A percentile compares a stretch with the other conserved stretches of the same genome.
Evolutionary conservation across 2,329 filamentous ascomycete genomes (phyloP).

Genomic region (Moelleriella libera): DNA sequence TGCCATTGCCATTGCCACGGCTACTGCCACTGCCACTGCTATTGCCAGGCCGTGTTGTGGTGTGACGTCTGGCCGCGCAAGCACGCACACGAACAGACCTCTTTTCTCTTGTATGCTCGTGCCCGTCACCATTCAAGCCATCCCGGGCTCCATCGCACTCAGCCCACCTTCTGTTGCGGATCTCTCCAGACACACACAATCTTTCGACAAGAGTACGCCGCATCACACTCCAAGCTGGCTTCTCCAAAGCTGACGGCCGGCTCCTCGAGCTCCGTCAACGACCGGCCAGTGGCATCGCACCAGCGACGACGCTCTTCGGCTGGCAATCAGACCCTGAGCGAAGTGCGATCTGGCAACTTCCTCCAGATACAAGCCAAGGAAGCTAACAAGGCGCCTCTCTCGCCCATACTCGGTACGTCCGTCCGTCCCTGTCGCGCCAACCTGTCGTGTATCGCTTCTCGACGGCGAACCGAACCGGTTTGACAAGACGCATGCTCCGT

Average conservation of each 20-base stretch:
- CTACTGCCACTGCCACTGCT: too few species aligned
- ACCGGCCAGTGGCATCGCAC: conserved; percentile 31
- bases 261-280: conserved; percentile 40
- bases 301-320: conserved; percentile 36
- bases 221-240: conserved; percentile 30
- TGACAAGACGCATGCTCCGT: conserved; percentile 1
- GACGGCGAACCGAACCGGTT: not conserved
- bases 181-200: not conserved
- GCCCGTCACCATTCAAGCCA: too few species aligned
- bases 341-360: conserved; percentile 15
- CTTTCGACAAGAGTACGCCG: not conserved
- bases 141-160: not conserved
- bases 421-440: not conserved
- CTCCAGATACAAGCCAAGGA: conserved; percentile 16
- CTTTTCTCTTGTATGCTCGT: too few species aligned
- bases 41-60: too few species aligned
- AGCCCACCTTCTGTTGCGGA: not conserved
- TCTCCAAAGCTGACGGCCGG: conserved; percentile 31
- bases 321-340: conserved; percentile 14
- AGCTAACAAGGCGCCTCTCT: conserved; percentile 22
- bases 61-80: too few species aligned
- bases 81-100: too few species aligned
- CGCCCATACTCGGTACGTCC: conserved; percentile 42
- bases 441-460: not conserved
- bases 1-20: too few species aligned